Evolutionary conservation across 73 alveolate species (phyloP).

Genomic region (Tetrahymena elliotti): DNA sequence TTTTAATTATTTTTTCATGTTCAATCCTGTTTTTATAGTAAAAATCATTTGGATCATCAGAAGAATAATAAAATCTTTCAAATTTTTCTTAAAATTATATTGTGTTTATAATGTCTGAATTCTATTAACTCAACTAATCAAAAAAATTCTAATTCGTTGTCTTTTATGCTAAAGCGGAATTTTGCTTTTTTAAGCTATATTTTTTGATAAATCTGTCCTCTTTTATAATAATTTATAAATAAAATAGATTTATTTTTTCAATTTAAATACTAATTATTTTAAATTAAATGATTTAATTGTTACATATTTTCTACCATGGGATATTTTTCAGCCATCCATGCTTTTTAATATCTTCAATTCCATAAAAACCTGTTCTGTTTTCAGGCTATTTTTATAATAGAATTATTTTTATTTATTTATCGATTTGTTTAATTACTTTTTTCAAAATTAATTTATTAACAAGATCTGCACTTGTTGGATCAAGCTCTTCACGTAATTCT

Average conservation of each 20-base stretch:
- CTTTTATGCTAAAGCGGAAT: neutral
- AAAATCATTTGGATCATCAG: neutral
- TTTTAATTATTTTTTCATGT: neutral
- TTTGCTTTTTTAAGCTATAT: neutral
- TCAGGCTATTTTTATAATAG: neutral
- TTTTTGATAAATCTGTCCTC: neutral
- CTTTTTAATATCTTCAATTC: constrained; percentile 29
- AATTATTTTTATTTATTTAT: neutral
- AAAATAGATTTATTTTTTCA: neutral
- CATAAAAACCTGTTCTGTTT: constrained; percentile 33
- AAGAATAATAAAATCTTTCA: neutral
- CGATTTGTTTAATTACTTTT: neutral
- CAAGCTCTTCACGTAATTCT: constrained; percentile 34
- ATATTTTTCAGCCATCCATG: constrained; percentile 33
- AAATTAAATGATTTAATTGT: too few relatives aligned
- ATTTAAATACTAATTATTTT: neutral
- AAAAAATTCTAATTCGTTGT: neutral
- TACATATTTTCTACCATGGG: constrained; percentile 13
- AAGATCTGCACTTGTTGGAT: constrained; percentile 31
- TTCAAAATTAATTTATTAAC: constrained; percentile 24
- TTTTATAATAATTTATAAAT: neutral
- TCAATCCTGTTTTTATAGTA: neutral
- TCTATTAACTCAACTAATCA: neutral
- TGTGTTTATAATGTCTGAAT: neutral
- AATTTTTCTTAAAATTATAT: neutral